Base-by-base conservation (phyloP, 2,329 filamentous ascomycete species). In the Sporothrix globosa region DNA sequence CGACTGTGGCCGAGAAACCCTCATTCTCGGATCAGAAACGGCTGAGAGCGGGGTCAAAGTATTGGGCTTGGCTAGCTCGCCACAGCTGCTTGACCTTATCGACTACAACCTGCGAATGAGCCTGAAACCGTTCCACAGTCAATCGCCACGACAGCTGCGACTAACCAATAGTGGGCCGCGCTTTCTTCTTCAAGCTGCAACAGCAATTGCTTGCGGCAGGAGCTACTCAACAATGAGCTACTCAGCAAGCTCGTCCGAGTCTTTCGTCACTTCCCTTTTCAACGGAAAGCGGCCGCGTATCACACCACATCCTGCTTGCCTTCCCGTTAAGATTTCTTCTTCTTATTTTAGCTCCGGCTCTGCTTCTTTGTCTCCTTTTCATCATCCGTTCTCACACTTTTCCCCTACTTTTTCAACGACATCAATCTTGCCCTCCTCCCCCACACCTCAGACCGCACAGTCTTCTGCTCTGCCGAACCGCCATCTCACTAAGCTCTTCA, bases 71-170 rank as follows among this genome's bases (percentile, higher is more conserved):
- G 61, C 61, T 17, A 66, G 27, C 46, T 39, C 63, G 41, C 63
- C 27, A 52, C 44, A 30, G 61, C 61, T 50, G n/a, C 21, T n/a
- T 50, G 24, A 27, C 17, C 41, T 48, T 50, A 50, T 50, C 61
- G 44, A 48, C 58, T 3, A 27, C 58, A 24, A 53, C 27, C 27
- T 52, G 19, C 39, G 19, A 66, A 52, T 66, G 46, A 52, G 46
- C 39, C 63, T 50, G 39, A 34, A n/a, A 53, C 52, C 46, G 39
- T 30, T 54, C 65, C 48, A 56, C 34, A 54, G 4, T 24, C 46
- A 50, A 67, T 41, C 63, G 30, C 46, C 46, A 52, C 53, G 65
- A 50, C 52, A 68, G 66, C 66, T 48, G 21, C 66, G 50, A 58
- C 66, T n/a, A 17, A 17, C 27, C 27, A 17, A 24, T 39, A 34